A percentile compares a stretch with the other conserved stretches of the same genome.
Conservation (phyloP, 2,329 filamentous ascomycete genomes). For the Ascocoryne sarcoides region DNA sequence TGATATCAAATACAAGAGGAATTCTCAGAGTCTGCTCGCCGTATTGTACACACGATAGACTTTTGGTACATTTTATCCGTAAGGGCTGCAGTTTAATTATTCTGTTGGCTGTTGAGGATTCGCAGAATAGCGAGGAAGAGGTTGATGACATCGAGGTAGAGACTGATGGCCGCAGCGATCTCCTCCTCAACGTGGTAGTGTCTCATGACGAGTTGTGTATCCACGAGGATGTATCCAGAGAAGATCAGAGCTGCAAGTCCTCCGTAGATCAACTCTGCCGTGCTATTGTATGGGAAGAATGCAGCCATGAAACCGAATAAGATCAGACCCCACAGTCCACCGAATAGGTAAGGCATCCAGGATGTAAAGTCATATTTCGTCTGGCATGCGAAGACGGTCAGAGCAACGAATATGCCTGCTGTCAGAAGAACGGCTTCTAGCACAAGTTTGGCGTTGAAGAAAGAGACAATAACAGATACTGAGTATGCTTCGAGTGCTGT, state of each 20-base stretch:
- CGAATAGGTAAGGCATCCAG: constrained; percentile 94
- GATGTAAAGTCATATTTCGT: constrained; percentile 96
- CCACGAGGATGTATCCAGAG: constrained; percentile 88
- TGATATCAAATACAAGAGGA: not conserved
- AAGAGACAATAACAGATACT: constrained; percentile 85
- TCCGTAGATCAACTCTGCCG: constrained; percentile 78
- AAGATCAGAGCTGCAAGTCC: constrained; percentile 78
- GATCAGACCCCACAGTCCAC: constrained; percentile 79
- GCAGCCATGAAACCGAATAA: constrained; percentile 87
- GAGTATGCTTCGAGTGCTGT: constrained; percentile 90
- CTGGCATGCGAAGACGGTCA: constrained; percentile 88
- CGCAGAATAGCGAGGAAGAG: constrained; percentile 90
- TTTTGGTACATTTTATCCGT: no score
- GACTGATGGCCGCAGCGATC: constrained; percentile 87
- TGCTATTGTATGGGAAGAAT: constrained; percentile 80
- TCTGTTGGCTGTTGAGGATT: constrained; percentile 91
- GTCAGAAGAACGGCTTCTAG: constrained; percentile 87
- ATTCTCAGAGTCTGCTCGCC: no score
- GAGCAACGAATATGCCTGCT: constrained; percentile 69
- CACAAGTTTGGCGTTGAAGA: constrained; percentile 77
- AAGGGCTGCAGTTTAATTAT: constrained; percentile 54
- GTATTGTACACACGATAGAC: no score
- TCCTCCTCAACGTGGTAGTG: constrained; percentile 98
- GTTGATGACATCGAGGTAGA: constrained; percentile 96
- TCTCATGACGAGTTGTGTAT: constrained; percentile 91